phyloP scores from a whole-genome alignment of 1,284 basidiomycete species.

The Malassezia japonica region DNA sequence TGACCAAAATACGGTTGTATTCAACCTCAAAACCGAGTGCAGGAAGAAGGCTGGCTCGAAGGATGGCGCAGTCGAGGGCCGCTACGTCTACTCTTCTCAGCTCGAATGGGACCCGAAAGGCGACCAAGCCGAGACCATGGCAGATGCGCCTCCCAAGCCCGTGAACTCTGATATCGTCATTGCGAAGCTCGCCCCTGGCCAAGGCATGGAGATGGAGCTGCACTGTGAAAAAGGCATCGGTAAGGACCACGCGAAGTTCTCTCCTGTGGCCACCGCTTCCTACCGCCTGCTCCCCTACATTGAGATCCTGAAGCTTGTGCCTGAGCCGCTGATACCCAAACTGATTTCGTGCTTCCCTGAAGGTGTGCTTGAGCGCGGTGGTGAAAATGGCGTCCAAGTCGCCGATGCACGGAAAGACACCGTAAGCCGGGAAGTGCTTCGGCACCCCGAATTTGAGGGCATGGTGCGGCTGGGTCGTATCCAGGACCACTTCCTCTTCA shows the following conservation, averaged over 20 bases:
- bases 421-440: slow-evolving; percentile 81
- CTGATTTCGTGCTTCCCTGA: slow-evolving; percentile 81
- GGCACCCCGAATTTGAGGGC: slow-evolving; percentile 81
- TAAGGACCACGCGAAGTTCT: slow-evolving; percentile 93
- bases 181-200: slow-evolving; percentile 85
- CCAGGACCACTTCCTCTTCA: slow-evolving; percentile 87
- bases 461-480: slow-evolving; percentile 74
- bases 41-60: slow-evolving; percentile 38
- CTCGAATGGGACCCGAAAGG: slow-evolving; percentile 76
- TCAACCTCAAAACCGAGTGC: slow-evolving; percentile 67
- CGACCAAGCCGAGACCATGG: slow-evolving; percentile 58
- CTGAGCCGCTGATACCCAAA: slow-evolving; percentile 58
- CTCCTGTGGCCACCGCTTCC: slow-evolving; percentile 68
- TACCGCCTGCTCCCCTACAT: slow-evolving; percentile 87
- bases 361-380: slow-evolving; percentile 68
- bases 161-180: slow-evolving; percentile 79
- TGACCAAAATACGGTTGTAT: slow-evolving; percentile 86
- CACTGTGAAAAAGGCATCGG: slow-evolving; percentile 93
- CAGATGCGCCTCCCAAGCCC: slow-evolving; percentile 57
- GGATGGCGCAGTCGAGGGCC: slow-evolving; percentile 52
- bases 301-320: slow-evolving; percentile 63
- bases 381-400: slow-evolving; percentile 56
- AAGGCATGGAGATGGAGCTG: slow-evolving; percentile 70
- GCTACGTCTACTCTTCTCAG: slow-evolving; percentile 65
- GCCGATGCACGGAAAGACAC: slow-evolving; percentile 70